Evolutionary conservation across 2,329 filamentous ascomycete species (phyloP).

Genomic region (Biscogniauxia mediterranea): DNA sequence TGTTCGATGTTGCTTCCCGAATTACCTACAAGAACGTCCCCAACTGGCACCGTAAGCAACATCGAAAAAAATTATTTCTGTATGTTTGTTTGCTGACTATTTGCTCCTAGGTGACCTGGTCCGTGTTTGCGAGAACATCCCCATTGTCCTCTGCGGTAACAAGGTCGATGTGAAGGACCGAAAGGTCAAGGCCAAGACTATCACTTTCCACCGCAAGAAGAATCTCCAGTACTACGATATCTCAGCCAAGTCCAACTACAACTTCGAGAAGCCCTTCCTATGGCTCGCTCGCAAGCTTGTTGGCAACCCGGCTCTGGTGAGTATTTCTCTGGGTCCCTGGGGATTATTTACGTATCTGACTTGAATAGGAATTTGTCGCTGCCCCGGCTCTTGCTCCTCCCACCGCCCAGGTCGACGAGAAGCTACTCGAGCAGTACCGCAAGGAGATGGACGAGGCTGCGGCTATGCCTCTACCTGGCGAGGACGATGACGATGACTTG

Average conservation of each 20-base stretch:
- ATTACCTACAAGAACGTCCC: conserved; percentile 99
- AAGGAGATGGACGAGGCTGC: conserved; percentile 85
- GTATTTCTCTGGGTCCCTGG: conserved; percentile 29
- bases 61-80: conserved; percentile 3
- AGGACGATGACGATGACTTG: conserved; percentile 77
- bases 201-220: conserved; percentile 99
- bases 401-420: conserved; percentile 84
- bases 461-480: conserved; percentile 83
- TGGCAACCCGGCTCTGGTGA: conserved; percentile 81
- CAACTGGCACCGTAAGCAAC: conserved; percentile 96
- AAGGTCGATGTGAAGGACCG: conserved; percentile 99
- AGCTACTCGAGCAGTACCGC: conserved; percentile 76
- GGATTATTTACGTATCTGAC: conserved; percentile 26
- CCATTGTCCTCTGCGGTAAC: conserved; percentile 97
- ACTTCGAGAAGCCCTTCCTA: conserved; percentile 99
- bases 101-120: conserved; percentile 77
- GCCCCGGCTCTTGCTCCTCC: conserved; percentile 92
- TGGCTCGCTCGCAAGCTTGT: conserved; percentile 99
- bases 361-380: conserved; percentile 84
- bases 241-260: conserved; percentile 99
- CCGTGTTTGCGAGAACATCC: conserved; percentile 98
- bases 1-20: conserved; percentile 99
- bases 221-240: conserved; percentile 99
- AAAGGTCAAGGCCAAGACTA: conserved; percentile 99
- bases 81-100: conserved; percentile 14